These are phyloP conservation scores for Tetradesmus obliquus DNA, from an alignment of 139 green algal genomes.

Conservation along the genomic window DNA sequence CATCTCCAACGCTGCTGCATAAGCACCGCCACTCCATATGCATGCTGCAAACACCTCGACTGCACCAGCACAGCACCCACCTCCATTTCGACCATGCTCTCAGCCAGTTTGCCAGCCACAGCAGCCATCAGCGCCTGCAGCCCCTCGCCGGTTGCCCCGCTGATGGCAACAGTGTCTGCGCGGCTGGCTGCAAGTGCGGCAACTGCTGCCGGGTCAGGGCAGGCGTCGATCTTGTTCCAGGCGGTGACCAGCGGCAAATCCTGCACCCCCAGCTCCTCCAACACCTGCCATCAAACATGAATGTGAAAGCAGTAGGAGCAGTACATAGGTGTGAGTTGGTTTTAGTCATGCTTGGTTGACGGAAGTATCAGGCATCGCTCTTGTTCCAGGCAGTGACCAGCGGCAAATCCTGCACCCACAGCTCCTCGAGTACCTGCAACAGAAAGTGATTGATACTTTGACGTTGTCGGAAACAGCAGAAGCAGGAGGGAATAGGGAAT, in stretches of 20 bases:
- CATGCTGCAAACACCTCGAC: constrained; percentile 40
- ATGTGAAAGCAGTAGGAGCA: neutral
- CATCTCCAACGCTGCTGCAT: too few relatives aligned
- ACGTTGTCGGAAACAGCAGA: too few relatives aligned
- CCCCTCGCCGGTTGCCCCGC: constrained; percentile 77
- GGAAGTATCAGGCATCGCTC: neutral
- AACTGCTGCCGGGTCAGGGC: constrained; percentile 70
- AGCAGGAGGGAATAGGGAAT: too few relatives aligned
- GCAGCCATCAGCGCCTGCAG: constrained; percentile 74
- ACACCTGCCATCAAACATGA: constrained; percentile 57
- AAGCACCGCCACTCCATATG: constrained; percentile 52
- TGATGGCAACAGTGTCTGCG: constrained; percentile 72
- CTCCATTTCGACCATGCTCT: constrained; percentile 55
- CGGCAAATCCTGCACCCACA: neutral
- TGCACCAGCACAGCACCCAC: constrained; percentile 9
- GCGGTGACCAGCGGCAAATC: constrained; percentile 84
- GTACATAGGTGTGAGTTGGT: neutral
- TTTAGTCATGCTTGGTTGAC: neutral
- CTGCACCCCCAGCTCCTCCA: constrained; percentile 78
- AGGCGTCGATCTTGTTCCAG: constrained; percentile 96
- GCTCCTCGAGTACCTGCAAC: neutral
- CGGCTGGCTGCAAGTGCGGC: constrained; percentile 48
- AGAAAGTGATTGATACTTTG: neutral
- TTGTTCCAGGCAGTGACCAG: neutral
- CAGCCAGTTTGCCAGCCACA: constrained; percentile 67